Conservation (phyloP, 2,329 filamentous ascomycete species). For the Paecilomyces sp. region DNA sequence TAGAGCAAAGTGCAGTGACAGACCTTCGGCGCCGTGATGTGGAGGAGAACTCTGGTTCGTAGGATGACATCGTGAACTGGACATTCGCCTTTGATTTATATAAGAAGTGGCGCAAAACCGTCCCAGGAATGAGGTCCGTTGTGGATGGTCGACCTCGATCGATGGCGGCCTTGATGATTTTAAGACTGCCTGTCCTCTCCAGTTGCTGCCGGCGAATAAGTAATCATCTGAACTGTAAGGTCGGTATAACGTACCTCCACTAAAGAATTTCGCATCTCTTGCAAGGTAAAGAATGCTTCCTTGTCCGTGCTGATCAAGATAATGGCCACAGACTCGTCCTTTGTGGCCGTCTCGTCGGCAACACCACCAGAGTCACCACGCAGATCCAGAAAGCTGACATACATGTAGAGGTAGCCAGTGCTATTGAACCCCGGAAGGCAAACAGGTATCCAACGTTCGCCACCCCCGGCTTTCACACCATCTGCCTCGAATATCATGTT, state of each 20-base stretch:
- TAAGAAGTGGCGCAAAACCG: conserved; percentile 79
- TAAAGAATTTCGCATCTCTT: conserved; percentile 59
- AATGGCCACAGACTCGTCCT: conserved; percentile 73
- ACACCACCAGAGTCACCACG: conserved; percentile 41
- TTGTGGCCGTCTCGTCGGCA: conserved; percentile 31
- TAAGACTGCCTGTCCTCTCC: conserved; percentile 66
- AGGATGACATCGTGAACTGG: conserved; percentile 87
- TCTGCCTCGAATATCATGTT: conserved; percentile 98
- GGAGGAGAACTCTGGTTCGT: conserved; percentile 59
- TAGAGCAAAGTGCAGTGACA: conserved; percentile 10
- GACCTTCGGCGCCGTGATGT: conserved; percentile 57
- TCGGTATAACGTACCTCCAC: conserved; percentile 40
- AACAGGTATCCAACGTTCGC: conserved; percentile 95
- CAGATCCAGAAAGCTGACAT: conserved; percentile 85
- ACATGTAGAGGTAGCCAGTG: conserved; percentile 96
- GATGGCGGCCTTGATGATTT: conserved; percentile 65
- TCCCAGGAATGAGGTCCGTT: conserved; percentile 71
- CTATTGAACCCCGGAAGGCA: conserved; percentile 97
- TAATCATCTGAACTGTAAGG: conserved; percentile 1
- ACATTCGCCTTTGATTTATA: conserved; percentile 95
- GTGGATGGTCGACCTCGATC: conserved; percentile 63
- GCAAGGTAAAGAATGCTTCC: conserved; percentile 86
- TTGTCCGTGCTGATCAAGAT: conserved; percentile 88
- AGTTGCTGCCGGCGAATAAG: conserved; percentile 50
- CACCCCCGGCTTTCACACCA: conserved; percentile 82